Conservation (phyloP, 768 basidiomycete species). For the Steccherinum ochraceum region DNA sequence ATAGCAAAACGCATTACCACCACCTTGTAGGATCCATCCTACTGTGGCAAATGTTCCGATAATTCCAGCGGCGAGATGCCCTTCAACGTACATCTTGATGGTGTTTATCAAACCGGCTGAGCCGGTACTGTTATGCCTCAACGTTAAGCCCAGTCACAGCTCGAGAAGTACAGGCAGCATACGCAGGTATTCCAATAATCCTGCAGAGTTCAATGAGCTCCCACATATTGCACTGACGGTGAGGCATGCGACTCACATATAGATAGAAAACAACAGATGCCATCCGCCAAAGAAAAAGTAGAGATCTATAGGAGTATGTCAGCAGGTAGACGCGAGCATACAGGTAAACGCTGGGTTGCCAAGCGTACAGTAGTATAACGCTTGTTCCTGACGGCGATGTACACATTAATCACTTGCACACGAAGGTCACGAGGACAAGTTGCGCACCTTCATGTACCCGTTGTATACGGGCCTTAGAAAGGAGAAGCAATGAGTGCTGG, state of each 20-base stretch:
- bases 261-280: constrained; percentile 88
- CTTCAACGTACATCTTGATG: constrained; percentile 68
- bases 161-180: no score
- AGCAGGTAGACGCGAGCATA: constrained; percentile 16
- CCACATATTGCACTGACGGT: constrained; percentile 1
- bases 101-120: constrained; percentile 94
- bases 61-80: constrained; percentile 73
- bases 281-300: constrained; percentile 97
- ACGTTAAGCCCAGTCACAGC: no score
- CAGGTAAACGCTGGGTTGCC: no score
- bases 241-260: constrained; percentile 55
- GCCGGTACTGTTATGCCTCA: constrained; percentile 72
- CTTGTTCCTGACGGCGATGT: constrained; percentile 65
- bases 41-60: constrained; percentile 75
- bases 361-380: constrained; percentile 82
- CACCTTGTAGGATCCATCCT: constrained; percentile 84
- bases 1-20: constrained; percentile 77
- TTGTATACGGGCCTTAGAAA: constrained; percentile 84
- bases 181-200: constrained; percentile 92
- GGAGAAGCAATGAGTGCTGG: constrained; percentile 10
- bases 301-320: constrained; percentile 52
- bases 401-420: constrained; percentile 22
- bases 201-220: constrained; percentile 33
- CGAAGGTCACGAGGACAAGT: constrained; percentile 10
- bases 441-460: constrained; percentile 89